Evolutionary conservation across 169 alveolate genomes (phyloP), one percentile per base, ranked within the genome.

Genomic region (Babesia sp.): DNA sequence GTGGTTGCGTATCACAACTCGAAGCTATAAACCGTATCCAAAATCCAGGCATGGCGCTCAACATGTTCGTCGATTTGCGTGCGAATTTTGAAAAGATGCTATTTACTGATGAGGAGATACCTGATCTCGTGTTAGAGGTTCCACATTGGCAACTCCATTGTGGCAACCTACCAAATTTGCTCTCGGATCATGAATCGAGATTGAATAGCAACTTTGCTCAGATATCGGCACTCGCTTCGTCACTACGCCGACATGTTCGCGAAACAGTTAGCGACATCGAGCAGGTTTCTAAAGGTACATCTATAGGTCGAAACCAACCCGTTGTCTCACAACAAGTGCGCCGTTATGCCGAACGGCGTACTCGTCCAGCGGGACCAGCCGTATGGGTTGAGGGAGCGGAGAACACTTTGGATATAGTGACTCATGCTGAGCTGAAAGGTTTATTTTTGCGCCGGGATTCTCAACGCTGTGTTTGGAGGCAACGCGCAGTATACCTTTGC

Each of bases 81-180:
- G 20, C 69, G 18, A 39, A 34, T 50, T 81, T 44, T 68, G 89
- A 81, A 46, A 34, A 48, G 39, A 48, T 81, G 42, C 63, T 81
- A 8, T 81, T 46, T 37, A 60, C 58, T n/a, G 46, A 53, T 24
- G 72, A 81, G 41, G 89, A 81, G 37, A 45, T 81, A 0, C 84
- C 77, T 34, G 83, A 71, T 24, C 79, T 81, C 24, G 50, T 39
- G 26, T 72, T 71, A 6, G 84, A 71, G 22, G 50, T 81, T 12
- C 89, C 83, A 22, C 89, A 81, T 44, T 81, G 89, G 89, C 78
- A 81, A 22, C 45, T 81, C 24, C 66, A 81, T 57, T 18, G 59
- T 14, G 80, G 80, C 14, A 81, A 81, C 73, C 41, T 81, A 16
- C 74, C 69, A 20, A 81, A 71, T 42, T 64, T 81, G 29, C 31